A percentile compares a stretch with the other conserved stretches of the same genome.
These are phyloP conservation scores for Penicillium brasilianum DNA, from an alignment of 2,329 filamentous ascomycete species.

Conservation along the genomic window DNA sequence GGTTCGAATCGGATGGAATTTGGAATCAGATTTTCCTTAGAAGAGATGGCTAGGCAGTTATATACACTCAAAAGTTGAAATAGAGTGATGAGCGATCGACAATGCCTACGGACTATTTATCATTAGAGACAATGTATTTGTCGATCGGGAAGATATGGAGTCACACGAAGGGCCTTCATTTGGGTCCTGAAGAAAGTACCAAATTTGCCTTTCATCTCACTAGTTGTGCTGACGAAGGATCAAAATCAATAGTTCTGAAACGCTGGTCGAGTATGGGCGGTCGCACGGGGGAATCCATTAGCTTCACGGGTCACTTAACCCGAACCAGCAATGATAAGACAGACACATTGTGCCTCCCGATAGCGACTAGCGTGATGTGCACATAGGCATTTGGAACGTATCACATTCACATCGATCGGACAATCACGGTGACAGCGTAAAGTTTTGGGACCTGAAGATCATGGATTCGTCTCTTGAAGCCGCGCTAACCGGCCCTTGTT, in stretches of 20 bases:
- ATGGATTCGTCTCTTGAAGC: neutral
- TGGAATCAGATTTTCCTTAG: neutral
- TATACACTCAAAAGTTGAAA: neutral
- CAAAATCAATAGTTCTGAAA: slow-evolving; percentile 3
- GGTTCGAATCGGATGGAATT: neutral
- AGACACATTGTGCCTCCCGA: neutral
- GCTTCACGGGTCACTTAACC: neutral
- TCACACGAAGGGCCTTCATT: neutral
- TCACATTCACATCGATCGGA: neutral
- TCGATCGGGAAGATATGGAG: neutral
- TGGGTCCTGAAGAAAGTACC: neutral
- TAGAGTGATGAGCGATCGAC: neutral
- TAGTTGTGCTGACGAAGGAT: neutral
- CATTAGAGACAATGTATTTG: neutral
- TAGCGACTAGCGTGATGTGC: neutral
- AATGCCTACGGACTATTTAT: neutral
- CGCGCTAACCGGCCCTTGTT: slow-evolving; percentile 3
- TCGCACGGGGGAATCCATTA: neutral
- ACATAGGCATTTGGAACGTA: neutral
- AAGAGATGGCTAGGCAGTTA: neutral
- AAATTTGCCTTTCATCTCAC: neutral
- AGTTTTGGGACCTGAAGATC: neutral
- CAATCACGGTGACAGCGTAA: neutral
- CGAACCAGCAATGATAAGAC: neutral
- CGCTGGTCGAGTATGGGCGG: neutral